These are phyloP conservation scores for Stropharia rugosoannulata DNA, from an alignment of 768 basidiomycete species.

Conservation along the genomic window DNA sequence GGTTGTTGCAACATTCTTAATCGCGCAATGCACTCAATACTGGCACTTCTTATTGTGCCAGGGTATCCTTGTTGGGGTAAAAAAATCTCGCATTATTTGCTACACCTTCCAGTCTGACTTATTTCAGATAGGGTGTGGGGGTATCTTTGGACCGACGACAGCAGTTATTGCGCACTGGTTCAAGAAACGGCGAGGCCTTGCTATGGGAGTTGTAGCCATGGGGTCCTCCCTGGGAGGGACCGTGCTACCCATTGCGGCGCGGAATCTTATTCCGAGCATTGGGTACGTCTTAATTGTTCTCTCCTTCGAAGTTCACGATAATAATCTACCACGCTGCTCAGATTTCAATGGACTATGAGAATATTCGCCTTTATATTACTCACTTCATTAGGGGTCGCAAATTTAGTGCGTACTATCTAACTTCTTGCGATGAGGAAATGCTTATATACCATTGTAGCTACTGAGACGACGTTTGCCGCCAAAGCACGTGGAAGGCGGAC, in stretches of 20 bases:
- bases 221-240: conserved; percentile 73
- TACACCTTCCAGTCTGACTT: neutral
- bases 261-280: conserved; percentile 48
- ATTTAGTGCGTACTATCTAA: conserved; percentile 36
- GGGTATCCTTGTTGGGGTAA: conserved; percentile 65
- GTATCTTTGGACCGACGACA: conserved; percentile 61
- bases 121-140: conserved; percentile 46
- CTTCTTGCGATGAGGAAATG: conserved; percentile 1
- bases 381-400: conserved; percentile 48
- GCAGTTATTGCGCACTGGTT: conserved; percentile 76
- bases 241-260: conserved; percentile 60
- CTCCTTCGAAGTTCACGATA: neutral
- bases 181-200: conserved; percentile 54
- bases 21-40: conserved; percentile 67
- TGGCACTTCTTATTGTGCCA: conserved; percentile 83
- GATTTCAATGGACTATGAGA: conserved; percentile 80
- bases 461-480: conserved; percentile 57
- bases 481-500: conserved; percentile 47
- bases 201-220: conserved; percentile 64
- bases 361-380: conserved; percentile 65
- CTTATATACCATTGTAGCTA: conserved; percentile 22
- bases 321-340: conserved; percentile 19
- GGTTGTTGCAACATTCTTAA: conserved; percentile 58
- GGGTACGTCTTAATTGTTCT: conserved; percentile 26
- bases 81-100: conserved; percentile 18